Base-by-base conservation (phyloP, 2,329 filamentous ascomycete species). In the Fusarium avenaceum region DNA sequence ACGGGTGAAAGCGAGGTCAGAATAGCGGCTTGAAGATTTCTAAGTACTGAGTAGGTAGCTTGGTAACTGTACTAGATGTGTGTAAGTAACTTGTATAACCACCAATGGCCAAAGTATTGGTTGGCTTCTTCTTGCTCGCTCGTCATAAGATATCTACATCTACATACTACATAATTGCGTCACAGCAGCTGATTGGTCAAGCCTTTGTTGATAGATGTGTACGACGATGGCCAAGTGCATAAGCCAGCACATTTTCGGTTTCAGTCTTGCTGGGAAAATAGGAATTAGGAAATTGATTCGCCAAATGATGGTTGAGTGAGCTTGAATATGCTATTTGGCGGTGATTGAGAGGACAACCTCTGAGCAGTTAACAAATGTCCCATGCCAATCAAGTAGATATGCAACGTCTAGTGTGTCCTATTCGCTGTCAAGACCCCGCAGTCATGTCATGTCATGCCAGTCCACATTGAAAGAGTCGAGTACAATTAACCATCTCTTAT, bases 391-490 rank as follows among this genome's bases (percentile, higher is more conserved):
- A 63, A 32, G 14, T 3, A 19, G n/a, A 24, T 24, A 11, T 33
- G 32, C 32, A 10, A 20, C 20, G 11, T 44, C 42, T 50, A 13
- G 3, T 26, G 26, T 24, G 13, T 46, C 48, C 45, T 42, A 67
- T 67, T 67, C 63, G 64, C 40, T 39, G 46, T 47, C 63, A 63
- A 51, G 28, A 30, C 28, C 28, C 28, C 11, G 28, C 28, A 30
- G 28, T 67, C 64, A 63, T 66, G 47, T 67, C 64, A 63, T 65
- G 47, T 51, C 53, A 33, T 62, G 51, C 52, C 53, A 61, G 52
- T 33, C 24, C 19, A 33, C 19, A 40, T 22, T 39, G n/a, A 35
- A 14, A 28, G 47, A 28, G 22, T 42, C n/a, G 32, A 39, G 24
- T 30, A 44, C 42, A 26, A 26, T 26, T 9, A 26, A 26, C 26